phyloP scores from a whole-genome alignment of 148 eudicot genomes.

The Chenopodium suecicum region DNA sequence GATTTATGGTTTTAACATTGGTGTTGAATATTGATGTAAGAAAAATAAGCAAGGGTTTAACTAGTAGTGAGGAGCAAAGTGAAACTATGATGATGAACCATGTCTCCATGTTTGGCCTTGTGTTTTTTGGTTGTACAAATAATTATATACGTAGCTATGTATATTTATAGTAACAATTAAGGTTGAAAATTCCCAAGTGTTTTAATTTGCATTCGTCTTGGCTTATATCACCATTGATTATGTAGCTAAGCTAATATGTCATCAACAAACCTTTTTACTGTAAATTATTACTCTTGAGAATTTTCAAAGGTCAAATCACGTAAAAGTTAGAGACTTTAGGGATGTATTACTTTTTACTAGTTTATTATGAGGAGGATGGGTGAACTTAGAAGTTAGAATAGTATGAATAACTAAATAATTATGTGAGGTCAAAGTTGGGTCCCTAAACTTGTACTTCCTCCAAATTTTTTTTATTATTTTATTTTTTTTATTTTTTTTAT shows the following conservation, averaged over 20 bases:
- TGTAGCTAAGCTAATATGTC: neutral
- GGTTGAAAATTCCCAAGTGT: neutral
- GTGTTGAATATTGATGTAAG: neutral
- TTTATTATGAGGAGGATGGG: too few species aligned
- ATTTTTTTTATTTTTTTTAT: too few species aligned
- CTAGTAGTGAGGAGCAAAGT: neutral
- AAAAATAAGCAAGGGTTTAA: neutral
- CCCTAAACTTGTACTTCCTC: too few species aligned
- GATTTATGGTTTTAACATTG: neutral
- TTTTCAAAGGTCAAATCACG: too few species aligned
- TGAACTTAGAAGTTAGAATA: too few species aligned
- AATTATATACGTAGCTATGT: neutral
- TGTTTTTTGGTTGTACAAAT: neutral
- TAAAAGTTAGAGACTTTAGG: too few species aligned
- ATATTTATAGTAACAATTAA: conserved; percentile 1
- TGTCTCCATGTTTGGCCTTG: conserved; percentile 4
- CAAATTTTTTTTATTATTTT: too few species aligned
- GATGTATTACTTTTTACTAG: too few species aligned
- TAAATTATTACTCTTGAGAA: too few species aligned
- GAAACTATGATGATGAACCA: conserved; percentile 13
- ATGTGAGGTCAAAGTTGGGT: too few species aligned
- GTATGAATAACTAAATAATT: too few species aligned
- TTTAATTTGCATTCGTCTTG: neutral
- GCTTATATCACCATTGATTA: neutral
- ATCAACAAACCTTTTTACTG: neutral